These are phyloP conservation scores for Erythrobasidium hasegawianum DNA, from an alignment of 1,284 basidiomycete species.

Conservation along the genomic window DNA sequence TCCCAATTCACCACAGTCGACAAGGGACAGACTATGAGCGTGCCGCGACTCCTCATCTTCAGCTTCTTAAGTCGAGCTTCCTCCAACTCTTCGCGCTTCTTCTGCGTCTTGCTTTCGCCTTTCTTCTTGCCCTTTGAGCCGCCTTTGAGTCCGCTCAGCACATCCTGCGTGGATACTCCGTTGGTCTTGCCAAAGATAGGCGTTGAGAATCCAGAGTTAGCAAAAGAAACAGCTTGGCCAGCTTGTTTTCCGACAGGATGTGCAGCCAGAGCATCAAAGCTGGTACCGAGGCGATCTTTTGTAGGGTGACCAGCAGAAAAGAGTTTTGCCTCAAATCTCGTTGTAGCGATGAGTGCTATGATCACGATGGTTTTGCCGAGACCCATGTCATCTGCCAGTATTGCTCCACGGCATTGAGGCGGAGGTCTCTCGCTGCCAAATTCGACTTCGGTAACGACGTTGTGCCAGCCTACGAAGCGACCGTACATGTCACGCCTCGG, in stretches of 20 bases:
- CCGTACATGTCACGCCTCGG: slow-evolving; percentile 57
- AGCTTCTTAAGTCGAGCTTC: slow-evolving; percentile 61
- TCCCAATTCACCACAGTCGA: slow-evolving; percentile 99
- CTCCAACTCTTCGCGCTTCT: slow-evolving; percentile 56
- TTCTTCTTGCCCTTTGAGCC: slow-evolving; percentile 54
- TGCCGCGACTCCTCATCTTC: slow-evolving; percentile 76
- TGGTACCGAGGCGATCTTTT: slow-evolving; percentile 49
- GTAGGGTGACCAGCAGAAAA: slow-evolving; percentile 59
- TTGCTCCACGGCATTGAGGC: slow-evolving; percentile 75
- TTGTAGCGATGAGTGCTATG: slow-evolving; percentile 81
- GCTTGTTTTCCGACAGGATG: slow-evolving; percentile 32
- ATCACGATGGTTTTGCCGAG: slow-evolving; percentile 96
- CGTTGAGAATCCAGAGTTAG: slow-evolving; percentile 35
- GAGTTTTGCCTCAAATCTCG: slow-evolving; percentile 63
- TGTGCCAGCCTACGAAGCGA: slow-evolving; percentile 62
- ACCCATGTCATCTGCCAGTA: slow-evolving; percentile 66
- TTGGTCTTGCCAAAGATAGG: slow-evolving; percentile 53
- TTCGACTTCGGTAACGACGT: slow-evolving; percentile 80
- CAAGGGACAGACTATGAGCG: slow-evolving; percentile 90
- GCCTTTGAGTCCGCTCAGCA: slow-evolving; percentile 32
- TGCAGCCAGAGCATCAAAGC: slow-evolving; percentile 38
- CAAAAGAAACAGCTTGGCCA: background rate
- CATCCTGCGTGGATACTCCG: slow-evolving; percentile 8
- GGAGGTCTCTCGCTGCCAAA: slow-evolving; percentile 57
- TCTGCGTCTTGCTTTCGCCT: slow-evolving; percentile 59